phyloP scores from a whole-genome alignment of 345 rosid species.

The Euphorbia lathyris region DNA sequence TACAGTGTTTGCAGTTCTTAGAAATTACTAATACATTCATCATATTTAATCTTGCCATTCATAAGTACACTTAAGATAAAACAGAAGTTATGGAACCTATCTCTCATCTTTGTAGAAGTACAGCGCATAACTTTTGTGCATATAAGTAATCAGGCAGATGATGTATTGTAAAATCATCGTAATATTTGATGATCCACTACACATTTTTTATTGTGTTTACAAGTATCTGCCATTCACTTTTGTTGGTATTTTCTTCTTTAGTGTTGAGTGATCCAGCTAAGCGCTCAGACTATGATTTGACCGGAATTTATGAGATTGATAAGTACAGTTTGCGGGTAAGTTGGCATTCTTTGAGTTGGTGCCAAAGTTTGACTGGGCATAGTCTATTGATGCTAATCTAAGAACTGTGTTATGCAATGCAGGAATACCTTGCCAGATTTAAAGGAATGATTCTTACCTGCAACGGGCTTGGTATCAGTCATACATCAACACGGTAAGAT shows the following conservation, averaged over 20 bases:
- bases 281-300: constrained; percentile 74
- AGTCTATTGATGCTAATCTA: constrained; percentile 10
- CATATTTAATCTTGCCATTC: too few relatives aligned
- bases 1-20: neutral
- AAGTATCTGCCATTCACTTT: neutral
- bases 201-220: too few relatives aligned
- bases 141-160: neutral
- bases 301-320: constrained; percentile 74
- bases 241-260: constrained; percentile 29
- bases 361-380: neutral
- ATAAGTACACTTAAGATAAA: neutral
- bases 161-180: neutral
- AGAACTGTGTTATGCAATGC: constrained; percentile 18
- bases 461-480: constrained; percentile 83
- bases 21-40: neutral
- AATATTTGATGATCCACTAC: neutral
- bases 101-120: neutral
- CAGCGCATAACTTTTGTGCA: neutral
- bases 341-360: constrained; percentile 4
- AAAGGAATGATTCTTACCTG: constrained; percentile 92
- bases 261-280: constrained; percentile 72
- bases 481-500: constrained; percentile 55
- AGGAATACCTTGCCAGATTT: constrained; percentile 87
- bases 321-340: constrained; percentile 56
- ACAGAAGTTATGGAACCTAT: neutral